Evolutionary conservation across 2,329 filamentous ascomycete genomes (phyloP).

Genomic region (Aspergillus sp.): DNA sequence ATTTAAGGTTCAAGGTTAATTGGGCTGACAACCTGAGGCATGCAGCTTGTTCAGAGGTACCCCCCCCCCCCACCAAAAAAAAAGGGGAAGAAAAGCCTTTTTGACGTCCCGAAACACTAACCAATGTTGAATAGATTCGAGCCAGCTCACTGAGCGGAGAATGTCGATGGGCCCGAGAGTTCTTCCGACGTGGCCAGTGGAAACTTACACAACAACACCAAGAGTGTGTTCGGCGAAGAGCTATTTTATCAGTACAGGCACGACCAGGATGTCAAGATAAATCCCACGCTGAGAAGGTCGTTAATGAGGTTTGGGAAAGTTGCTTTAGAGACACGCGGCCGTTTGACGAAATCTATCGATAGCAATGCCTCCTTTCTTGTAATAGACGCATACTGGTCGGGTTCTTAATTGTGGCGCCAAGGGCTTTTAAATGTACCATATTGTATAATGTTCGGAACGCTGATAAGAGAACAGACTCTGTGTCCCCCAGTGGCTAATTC

Average conservation of each 20-base stretch:
- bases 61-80: too few relatives aligned
- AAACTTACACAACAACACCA: slow-evolving; percentile 90
- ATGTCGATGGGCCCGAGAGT: slow-evolving; percentile 85
- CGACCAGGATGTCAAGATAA: slow-evolving; percentile 81
- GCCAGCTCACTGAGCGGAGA: slow-evolving; percentile 91
- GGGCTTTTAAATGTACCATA: slow-evolving; percentile 16
- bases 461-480: slow-evolving; percentile 1
- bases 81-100: slow-evolving; percentile 16
- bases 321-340: slow-evolving; percentile 92
- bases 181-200: slow-evolving; percentile 82
- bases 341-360: slow-evolving; percentile 93
- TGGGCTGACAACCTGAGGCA: slow-evolving; percentile 78
- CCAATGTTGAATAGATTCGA: slow-evolving; percentile 64
- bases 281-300: slow-evolving; percentile 78
- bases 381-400: background rate
- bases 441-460: slow-evolving; percentile 8
- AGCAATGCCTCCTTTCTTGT: slow-evolving; percentile 16
- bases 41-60: slow-evolving; percentile 88
- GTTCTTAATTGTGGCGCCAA: background rate
- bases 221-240: slow-evolving; percentile 80
- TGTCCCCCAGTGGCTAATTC: background rate
- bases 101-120: background rate
- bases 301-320: slow-evolving; percentile 98
- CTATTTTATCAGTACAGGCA: slow-evolving; percentile 74
- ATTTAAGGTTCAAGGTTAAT: slow-evolving; percentile 87